phyloP scores from a whole-genome alignment of 1,284 basidiomycete genomes.

The Polyporus tsugae region DNA sequence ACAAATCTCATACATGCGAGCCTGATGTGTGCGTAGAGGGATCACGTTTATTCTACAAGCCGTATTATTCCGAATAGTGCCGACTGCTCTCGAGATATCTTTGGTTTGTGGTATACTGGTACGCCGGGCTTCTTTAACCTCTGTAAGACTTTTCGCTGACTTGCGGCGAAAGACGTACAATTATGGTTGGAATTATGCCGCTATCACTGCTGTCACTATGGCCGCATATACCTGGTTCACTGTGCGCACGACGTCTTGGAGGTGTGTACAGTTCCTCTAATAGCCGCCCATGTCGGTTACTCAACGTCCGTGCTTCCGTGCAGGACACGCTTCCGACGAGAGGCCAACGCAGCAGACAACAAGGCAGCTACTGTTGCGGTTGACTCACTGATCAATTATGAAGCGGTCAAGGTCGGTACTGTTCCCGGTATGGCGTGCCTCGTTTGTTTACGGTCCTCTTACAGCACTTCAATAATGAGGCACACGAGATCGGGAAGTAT shows the following conservation, averaged over 20 bases:
- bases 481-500: slow-evolving; percentile 90
- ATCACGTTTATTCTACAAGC: slow-evolving; percentile 96
- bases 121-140: slow-evolving; percentile 38
- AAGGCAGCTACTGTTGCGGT: slow-evolving; percentile 94
- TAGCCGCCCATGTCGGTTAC: background rate
- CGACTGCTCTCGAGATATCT: slow-evolving; percentile 95
- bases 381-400: slow-evolving; percentile 97
- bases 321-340: slow-evolving; percentile 92
- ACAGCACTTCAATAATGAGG: slow-evolving; percentile 97
- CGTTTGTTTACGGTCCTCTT: background rate
- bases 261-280: slow-evolving; percentile 55
- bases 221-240: slow-evolving; percentile 98
- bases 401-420: slow-evolving; percentile 89
- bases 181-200: slow-evolving; percentile 97
- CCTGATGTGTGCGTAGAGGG: slow-evolving; percentile 63
- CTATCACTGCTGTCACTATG: slow-evolving; percentile 88
- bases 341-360: slow-evolving; percentile 97
- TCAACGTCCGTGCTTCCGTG: background rate
- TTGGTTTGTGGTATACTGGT: slow-evolving; percentile 98
- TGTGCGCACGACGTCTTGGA: slow-evolving; percentile 94
- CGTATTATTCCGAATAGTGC: slow-evolving; percentile 94
- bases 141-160: background rate
- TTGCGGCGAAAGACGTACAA: slow-evolving; percentile 79
- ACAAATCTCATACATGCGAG: background rate
- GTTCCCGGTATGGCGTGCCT: too few species aligned